A percentile compares a stretch with the other conserved stretches of the same genome.
These are phyloP conservation scores for Rhodomyrtus tomentosa DNA, from an alignment of 345 rosid genomes.

Conservation along the genomic window DNA sequence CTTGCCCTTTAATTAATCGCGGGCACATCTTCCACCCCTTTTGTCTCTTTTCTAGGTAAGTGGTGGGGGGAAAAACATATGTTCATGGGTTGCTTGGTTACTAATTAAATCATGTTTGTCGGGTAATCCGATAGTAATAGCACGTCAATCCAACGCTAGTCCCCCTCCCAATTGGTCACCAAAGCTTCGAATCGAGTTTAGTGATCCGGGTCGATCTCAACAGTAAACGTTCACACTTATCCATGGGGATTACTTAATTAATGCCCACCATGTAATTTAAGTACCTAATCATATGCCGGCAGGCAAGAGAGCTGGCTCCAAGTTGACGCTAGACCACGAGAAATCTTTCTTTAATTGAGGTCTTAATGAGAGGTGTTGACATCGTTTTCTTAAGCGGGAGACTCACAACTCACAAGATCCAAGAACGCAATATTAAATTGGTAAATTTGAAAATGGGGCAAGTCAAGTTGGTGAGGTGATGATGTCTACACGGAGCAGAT, in stretches of 20 bases:
- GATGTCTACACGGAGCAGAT: background rate
- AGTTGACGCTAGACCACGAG: background rate
- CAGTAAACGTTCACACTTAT: background rate
- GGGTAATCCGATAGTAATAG: background rate
- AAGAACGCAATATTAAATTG: background rate
- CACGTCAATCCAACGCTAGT: background rate
- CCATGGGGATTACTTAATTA: background rate
- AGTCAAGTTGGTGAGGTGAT: background rate
- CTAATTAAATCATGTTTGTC: slow-evolving; percentile 16
- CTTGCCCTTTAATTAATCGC: background rate
- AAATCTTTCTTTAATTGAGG: background rate
- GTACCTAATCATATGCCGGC: background rate
- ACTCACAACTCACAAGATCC: slow-evolving; percentile 2
- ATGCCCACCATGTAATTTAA: background rate
- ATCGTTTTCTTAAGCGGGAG: background rate
- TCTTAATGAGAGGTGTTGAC: background rate
- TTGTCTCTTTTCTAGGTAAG: background rate
- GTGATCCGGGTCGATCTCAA: background rate
- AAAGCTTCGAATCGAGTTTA: background rate
- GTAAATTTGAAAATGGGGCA: background rate
- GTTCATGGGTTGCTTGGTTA: slow-evolving; percentile 5
- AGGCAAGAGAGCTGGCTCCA: background rate
- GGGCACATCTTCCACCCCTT: background rate
- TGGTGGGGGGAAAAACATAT: background rate
- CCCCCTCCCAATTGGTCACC: background rate